Percentiles rank a stretch among this genome's conserved stretches.
Evolutionary conservation across 164 flowering plant species (phyloP).

Genomic region (Macadamia integrifolia): DNA sequence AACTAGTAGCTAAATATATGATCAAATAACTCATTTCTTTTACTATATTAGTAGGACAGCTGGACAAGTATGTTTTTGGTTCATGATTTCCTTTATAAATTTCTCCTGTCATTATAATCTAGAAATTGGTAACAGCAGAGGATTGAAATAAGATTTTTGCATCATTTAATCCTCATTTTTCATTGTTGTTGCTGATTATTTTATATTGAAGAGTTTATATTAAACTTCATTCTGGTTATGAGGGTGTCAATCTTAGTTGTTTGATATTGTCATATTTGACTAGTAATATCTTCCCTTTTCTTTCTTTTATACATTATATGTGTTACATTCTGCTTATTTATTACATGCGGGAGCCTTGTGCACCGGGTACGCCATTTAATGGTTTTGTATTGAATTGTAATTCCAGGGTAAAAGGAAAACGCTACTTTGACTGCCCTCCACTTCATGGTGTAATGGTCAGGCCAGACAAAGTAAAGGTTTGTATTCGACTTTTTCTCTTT

Average conservation of each 20-base stretch:
- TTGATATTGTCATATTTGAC: background rate
- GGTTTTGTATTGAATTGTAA: slow-evolving; percentile 7
- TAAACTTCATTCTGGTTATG: background rate
- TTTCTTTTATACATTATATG: background rate
- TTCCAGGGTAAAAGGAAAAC: slow-evolving; percentile 76
- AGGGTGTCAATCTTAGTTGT: background rate
- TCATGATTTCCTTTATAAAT: no score
- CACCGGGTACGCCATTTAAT: background rate
- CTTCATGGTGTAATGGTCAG: slow-evolving; percentile 85
- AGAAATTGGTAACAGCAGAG: no score
- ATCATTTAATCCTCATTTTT: background rate
- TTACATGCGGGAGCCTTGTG: no score
- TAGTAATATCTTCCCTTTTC: background rate
- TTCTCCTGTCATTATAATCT: no score
- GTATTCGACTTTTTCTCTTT: slow-evolving; percentile 8
- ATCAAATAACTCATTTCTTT: no score
- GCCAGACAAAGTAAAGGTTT: slow-evolving; percentile 94
- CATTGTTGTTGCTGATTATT: background rate
- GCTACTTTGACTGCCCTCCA: slow-evolving; percentile 78
- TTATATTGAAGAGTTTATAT: background rate
- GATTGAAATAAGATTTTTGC: no score
- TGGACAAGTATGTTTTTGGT: no score
- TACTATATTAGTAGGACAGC: no score
- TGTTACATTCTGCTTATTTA: background rate
- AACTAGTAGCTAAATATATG: no score